phyloP scores from a whole-genome alignment of 148 eudicot genomes.

The Heliamphora exappendiculata region DNA sequence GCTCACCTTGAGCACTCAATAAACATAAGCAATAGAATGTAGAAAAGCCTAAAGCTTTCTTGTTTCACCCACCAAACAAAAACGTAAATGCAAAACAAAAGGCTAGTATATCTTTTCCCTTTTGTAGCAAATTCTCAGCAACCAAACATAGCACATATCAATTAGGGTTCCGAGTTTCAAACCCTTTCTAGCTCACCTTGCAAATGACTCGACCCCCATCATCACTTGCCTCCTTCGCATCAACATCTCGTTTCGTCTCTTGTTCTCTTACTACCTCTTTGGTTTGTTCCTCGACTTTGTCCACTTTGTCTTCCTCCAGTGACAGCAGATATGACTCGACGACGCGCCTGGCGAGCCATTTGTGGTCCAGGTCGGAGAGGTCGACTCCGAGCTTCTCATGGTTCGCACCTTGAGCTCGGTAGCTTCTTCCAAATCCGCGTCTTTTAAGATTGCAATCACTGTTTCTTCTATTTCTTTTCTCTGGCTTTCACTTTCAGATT shows the following conservation, averaged over 20 bases:
- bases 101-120: neutral
- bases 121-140: neutral
- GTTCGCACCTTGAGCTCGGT: slow-evolving; percentile 29
- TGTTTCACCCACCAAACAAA: neutral
- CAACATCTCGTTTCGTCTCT: slow-evolving; percentile 6
- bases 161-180: neutral
- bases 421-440: slow-evolving; percentile 23
- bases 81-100: neutral
- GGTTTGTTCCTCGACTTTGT: neutral
- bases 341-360: slow-evolving; percentile 24
- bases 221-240: neutral
- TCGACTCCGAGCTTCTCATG: slow-evolving; percentile 19
- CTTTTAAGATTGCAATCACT: slow-evolving; percentile 23
- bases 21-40: neutral
- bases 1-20: neutral
- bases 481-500: slow-evolving; percentile 7
- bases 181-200: slow-evolving; percentile 14
- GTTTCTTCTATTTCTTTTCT: slow-evolving; percentile 18
- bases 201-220: slow-evolving; percentile 5
- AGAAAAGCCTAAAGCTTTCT: too few species aligned
- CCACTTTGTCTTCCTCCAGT: neutral
- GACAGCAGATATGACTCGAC: slow-evolving; percentile 31
- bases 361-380: slow-evolving; percentile 24
- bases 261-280: slow-evolving; percentile 3
- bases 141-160: neutral